Base-by-base conservation (phyloP, 768 basidiomycete genomes). In the Lentinula edodes region DNA sequence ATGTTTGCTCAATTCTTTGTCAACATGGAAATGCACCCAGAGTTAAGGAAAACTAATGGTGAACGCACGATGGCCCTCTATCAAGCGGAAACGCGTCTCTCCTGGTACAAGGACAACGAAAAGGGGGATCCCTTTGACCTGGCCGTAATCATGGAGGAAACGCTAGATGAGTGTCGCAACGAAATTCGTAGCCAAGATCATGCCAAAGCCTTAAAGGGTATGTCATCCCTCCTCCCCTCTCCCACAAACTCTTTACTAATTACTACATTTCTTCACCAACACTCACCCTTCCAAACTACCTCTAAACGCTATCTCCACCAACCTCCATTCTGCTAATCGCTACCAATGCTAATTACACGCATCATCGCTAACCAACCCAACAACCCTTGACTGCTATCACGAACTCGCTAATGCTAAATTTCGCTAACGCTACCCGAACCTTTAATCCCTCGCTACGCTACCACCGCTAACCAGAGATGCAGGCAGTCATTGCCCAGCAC, bases 11-110 rank as follows among this genome's bases (percentile, higher is more conserved):
- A 10, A 23, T 61, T 61, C 41, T 61, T 41, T 32, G 42, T 45
- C 52, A 55, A 61, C 32, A 61, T 61, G 61, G 61, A 61, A 7
- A 54, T 55, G 54, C 53, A 55, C 42, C 39, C 23, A 0, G 20
- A 20, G 35, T 28, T 55, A 9, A 39, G 45, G n/a, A 23, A 18
- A 20, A 23, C 10, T 10, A 5, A 39, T 9, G 61, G 61, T 4
- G n/a, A 12, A 3, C n/a, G 16, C 6, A 54, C 41, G 13, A 36
- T 62, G 34, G 61, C 45, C n/a, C 61, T 42, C 20, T 62, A 62
- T 28, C 61, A 62, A 1, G 61, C 53, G 0, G 28, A 32, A 12
- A 43, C 32, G 36, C 54, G 54, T 16, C 18, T n/a, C 16, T 42
- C 55, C 18, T 62, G 53, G 53, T 62, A 56, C 34, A 38, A 46